phyloP scores from a whole-genome alignment of 495 filamentous ascomycete species.

The Parathielavia hyrcaniae region DNA sequence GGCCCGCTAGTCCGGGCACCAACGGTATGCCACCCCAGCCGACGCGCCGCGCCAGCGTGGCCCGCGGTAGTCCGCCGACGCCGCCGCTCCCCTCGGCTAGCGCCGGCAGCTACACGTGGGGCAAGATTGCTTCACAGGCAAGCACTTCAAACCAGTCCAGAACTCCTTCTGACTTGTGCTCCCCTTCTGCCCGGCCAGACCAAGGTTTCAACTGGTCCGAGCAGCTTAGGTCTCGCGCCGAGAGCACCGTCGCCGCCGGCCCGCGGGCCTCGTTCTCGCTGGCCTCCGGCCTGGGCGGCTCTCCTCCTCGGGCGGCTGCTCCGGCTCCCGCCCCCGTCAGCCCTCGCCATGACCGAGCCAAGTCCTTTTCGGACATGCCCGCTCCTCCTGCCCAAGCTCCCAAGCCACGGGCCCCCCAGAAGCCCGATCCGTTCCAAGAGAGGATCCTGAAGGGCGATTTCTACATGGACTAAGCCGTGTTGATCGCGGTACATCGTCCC shows the following conservation, averaged over 20 bases:
- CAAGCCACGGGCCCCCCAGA: conserved; percentile 41
- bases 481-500: neutral
- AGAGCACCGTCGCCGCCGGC: conserved; percentile 64
- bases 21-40: conserved; percentile 44
- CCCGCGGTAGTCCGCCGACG: conserved; percentile 23
- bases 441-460: conserved; percentile 95
- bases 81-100: conserved; percentile 21
- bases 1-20: conserved; percentile 40
- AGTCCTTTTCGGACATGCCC: conserved; percentile 65
- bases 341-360: conserved; percentile 58
- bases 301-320: conserved; percentile 33
- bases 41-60: conserved; percentile 26
- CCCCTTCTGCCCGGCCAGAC: conserved; percentile 56
- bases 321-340: conserved; percentile 25
- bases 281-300: conserved; percentile 30
- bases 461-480: conserved; percentile 76
- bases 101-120: conserved; percentile 29
- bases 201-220: conserved; percentile 93
- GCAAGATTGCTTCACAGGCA: conserved; percentile 41
- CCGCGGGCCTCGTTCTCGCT: conserved; percentile 44
- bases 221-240: conserved; percentile 80
- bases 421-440: conserved; percentile 91
- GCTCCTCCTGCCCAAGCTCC: conserved; percentile 50
- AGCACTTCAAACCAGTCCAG: conserved; percentile 48
- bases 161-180: conserved; percentile 54